Base-by-base conservation (phyloP, 192 early-diverging fungal species). In the Entomortierella beljakovae region DNA sequence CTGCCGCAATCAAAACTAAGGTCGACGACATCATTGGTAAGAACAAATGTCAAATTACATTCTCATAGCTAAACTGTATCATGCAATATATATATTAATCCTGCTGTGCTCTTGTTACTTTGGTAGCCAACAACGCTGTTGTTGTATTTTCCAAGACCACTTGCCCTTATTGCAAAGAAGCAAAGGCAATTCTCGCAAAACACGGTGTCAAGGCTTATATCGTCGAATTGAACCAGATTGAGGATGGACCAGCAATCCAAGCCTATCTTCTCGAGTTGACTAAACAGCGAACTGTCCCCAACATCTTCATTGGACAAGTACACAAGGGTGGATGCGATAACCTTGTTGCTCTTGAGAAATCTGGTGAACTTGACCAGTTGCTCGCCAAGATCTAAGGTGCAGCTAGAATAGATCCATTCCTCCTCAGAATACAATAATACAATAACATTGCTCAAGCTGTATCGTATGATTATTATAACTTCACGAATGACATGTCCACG, bases 121-220 rank as follows among this genome's bases (percentile, higher is more conserved):
- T 51, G 4, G 43, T 29, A 79, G 75, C 60, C 25, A 26, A 16
- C 11, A 84, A 90, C 77, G 80, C 49, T 26, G 80, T 90, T 49
- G 82, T 82, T 71, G 88, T 96, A 48, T 95, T 95, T 83, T 92
- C 92, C 76, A 97, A 92, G 81, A 82, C 85, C 7, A 86, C 85
- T 56, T 94, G 91, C 82, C 90, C 90, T 52, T 94, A 89, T 77
- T 92, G 90, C 79, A 54, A 57, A 32, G 82, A 65, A 32, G 86
- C 90, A 51, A 88, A 91, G 83, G 33, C 46, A 1, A 63, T 83
- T 9, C 70, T 93, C 28, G 71, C 60, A 1, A 23, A 71, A 15
- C 65, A 73, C 9, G 70, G 76, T 4, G 77, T 76, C 25, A 64
- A 80, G 2, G 86, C 84, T 51, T 67, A 67, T 38, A 67, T 81